Conservation (phyloP, 208 protist genomes). For the Crithidia acanthocephali region DNA sequence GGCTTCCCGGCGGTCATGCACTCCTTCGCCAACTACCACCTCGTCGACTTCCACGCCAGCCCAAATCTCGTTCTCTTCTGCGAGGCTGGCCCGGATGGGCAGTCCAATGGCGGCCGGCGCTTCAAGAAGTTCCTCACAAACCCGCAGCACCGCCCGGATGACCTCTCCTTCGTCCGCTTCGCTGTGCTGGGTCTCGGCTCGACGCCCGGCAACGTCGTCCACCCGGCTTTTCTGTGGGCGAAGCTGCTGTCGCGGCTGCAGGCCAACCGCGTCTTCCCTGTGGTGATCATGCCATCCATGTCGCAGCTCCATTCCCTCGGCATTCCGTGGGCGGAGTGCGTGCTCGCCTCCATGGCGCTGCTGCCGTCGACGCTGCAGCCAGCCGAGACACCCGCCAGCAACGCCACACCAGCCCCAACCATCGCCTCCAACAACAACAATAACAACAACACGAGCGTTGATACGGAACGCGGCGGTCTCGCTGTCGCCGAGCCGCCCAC, state of each 20-base stretch:
- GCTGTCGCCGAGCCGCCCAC: neutral
- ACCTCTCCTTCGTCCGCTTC: constrained; percentile 47
- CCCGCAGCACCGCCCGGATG: constrained; percentile 40
- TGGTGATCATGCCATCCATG: constrained; percentile 52
- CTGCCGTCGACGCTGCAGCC: neutral
- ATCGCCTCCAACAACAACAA: neutral
- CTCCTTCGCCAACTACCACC: constrained; percentile 39
- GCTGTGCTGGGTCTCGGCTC: constrained; percentile 45
- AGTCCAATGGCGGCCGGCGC: constrained; percentile 34
- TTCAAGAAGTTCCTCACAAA: constrained; percentile 44
- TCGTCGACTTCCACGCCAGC: constrained; percentile 24
- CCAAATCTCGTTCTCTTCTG: constrained; percentile 58
- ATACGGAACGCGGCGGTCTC: too few relatives aligned
- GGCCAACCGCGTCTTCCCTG: constrained; percentile 59
- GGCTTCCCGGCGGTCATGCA: constrained; percentile 39
- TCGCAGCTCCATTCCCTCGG: constrained; percentile 54
- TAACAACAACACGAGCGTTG: neutral
- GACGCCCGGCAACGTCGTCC: constrained; percentile 23
- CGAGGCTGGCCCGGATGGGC: constrained; percentile 35
- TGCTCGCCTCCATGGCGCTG: constrained; percentile 42
- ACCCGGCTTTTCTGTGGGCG: constrained; percentile 42
- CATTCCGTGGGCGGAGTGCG: constrained; percentile 51
- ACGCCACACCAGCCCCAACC: neutral
- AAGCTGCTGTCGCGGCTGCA: constrained; percentile 43
- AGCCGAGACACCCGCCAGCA: neutral